A percentile compares a stretch with the other conserved stretches of the same genome.
Conservation (phyloP, 1,139 yeast genomes). For the Saccharomyces hybrid region DNA sequence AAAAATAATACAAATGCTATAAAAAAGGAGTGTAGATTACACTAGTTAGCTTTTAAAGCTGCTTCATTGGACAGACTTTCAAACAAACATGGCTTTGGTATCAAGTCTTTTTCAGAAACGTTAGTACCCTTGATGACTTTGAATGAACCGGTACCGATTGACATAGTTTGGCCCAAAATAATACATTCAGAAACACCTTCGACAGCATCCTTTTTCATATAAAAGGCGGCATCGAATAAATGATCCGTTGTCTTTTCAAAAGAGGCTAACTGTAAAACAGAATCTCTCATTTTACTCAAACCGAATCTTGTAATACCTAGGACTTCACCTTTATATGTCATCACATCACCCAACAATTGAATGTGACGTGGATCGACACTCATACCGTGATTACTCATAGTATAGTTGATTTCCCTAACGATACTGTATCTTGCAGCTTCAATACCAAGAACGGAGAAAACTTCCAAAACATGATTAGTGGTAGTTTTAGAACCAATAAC, state of each 20-base stretch:
- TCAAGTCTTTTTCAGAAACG: constrained; percentile 39
- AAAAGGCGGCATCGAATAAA: constrained; percentile 94
- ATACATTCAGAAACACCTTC: constrained; percentile 99
- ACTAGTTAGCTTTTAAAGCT: constrained; percentile 12
- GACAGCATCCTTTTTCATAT: constrained; percentile 88
- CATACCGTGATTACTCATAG: constrained; percentile 99
- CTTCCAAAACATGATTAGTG: constrained; percentile 90
- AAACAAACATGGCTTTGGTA: constrained; percentile 51
- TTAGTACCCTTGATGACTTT: constrained; percentile 62
- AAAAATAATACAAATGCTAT: background rate
- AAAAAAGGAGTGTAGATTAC: background rate
- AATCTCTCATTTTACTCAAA: constrained; percentile 95
- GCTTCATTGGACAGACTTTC: constrained; percentile 42
- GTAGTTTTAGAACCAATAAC: constrained; percentile 79
- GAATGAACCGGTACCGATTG: constrained; percentile 95
- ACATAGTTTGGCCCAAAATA: constrained; percentile 95
- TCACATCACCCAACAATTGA: constrained; percentile 92
- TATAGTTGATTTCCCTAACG: constrained; percentile 88
- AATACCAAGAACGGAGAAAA: constrained; percentile 83
- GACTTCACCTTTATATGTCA: constrained; percentile 98
- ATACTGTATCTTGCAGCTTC: constrained; percentile 96
- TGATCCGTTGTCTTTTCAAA: constrained; percentile 98
- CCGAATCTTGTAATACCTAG: constrained; percentile 97
- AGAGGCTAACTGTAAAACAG: constrained; percentile 91
- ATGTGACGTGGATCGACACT: constrained; percentile 99